Evolutionary conservation across 78 protist species (phyloP).

Genomic region (Dictyostelium capitatum): DNA sequence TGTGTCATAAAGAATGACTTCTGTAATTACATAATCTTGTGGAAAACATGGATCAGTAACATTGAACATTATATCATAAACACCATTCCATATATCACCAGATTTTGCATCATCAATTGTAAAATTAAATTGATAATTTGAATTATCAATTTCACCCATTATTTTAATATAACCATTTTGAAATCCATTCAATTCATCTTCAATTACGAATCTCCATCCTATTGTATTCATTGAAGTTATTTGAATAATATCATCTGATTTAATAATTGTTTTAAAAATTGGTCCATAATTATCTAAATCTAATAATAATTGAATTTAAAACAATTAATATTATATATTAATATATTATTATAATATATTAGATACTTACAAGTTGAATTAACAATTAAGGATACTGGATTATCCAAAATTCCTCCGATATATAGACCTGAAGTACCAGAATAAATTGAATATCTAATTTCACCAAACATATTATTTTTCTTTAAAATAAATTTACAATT

Average conservation of each 20-base stretch:
- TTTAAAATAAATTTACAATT: neutral
- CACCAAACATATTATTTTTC: neutral
- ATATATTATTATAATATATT: neutral
- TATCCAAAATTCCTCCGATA: too few relatives aligned
- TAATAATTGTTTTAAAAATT: neutral
- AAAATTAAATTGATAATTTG: neutral
- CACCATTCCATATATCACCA: neutral
- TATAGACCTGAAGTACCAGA: too few relatives aligned
- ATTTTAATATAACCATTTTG: constrained; percentile 8
- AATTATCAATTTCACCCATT: neutral
- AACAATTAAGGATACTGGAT: neutral
- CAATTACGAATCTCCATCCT: constrained; percentile 2
- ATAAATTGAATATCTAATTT: neutral
- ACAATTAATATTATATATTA: neutral
- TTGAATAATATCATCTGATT: too few relatives aligned
- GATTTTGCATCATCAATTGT: neutral
- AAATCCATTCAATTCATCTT: constrained; percentile 5
- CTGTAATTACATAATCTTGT: neutral
- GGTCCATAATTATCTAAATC: neutral
- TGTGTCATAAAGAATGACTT: too few relatives aligned
- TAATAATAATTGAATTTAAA: neutral
- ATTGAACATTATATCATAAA: neutral
- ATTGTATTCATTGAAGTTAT: neutral
- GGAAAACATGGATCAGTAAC: neutral
- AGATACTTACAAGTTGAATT: neutral